Base-by-base conservation (phyloP, 495 filamentous ascomycete species). In the Lineolata rhizophorae region DNA sequence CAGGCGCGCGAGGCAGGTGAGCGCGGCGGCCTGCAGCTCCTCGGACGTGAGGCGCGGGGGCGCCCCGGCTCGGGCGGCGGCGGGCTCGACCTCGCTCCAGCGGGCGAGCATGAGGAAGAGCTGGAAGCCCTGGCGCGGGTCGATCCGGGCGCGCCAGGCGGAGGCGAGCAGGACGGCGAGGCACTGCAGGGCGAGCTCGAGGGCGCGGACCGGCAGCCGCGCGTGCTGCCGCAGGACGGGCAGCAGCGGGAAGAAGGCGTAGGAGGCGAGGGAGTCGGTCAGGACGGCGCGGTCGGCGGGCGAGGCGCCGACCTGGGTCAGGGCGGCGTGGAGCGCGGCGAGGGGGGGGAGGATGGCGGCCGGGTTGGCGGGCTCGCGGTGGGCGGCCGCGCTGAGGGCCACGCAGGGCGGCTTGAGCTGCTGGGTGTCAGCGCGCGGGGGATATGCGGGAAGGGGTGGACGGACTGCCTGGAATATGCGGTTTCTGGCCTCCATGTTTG, bases 191-290 rank as follows among this genome's bases (percentile, higher is more conserved):
- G 71, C 65, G 16, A 73, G 42, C 50, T 99, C 87, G 3, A 85
- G 49, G 15, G 76, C 68, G 20, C 65, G 64, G 18, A 76, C 63
- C 4, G 90, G 67, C 20, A 83, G 60, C 18, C 61, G 59, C 38
- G 82, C 67, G 31, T 72, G 72, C 31, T 70, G 62, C 34, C 77
- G 72, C 40, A 99, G 74, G 30, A 95, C 69, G 38, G 90, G 76
- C 2, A 78, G 80, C 0, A 99, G 55, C 0, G 87, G 87, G 42
- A 92, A 87, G 60, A 95, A 95, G 41, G 76, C 66, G 56, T 93
- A 99, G 49, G 94, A 81, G 5, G 83, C 87, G 17, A 94, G 55
- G 49, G 80, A 82, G 32, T 68, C 60, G 46, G 93, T 80, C 8
- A 94, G 56, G 0, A 61, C 54, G 12, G 56, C 51, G 20, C 63